These are phyloP conservation scores for Ogataea angusta DNA, from an alignment of 805 yeast genomes.

Conservation along the genomic window DNA sequence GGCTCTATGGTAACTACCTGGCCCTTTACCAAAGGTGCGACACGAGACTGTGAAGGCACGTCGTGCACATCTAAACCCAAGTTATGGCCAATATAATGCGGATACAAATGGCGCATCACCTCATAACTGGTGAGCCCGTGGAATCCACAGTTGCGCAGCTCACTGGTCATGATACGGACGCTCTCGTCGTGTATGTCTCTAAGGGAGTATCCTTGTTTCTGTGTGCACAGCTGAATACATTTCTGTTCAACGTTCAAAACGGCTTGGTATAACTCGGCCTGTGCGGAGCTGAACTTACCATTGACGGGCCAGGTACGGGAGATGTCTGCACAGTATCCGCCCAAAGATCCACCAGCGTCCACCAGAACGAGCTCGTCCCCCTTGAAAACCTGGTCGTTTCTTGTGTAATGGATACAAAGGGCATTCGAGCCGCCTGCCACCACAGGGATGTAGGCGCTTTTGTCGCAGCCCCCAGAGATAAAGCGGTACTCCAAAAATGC, in stretches of 20 bases:
- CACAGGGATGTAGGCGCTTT: slow-evolving; percentile 89
- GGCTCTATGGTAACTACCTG: slow-evolving; percentile 96
- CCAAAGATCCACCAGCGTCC: slow-evolving; percentile 92
- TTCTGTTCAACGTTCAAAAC: slow-evolving; percentile 78
- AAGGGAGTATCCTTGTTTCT: slow-evolving; percentile 47
- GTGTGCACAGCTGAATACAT: slow-evolving; percentile 71
- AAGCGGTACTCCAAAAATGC: slow-evolving; percentile 81
- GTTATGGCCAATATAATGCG: slow-evolving; percentile 95
- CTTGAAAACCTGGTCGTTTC: slow-evolving; percentile 80
- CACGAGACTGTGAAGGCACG: slow-evolving; percentile 60
- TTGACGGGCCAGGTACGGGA: slow-evolving; percentile 94
- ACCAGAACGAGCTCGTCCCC: slow-evolving; percentile 77
- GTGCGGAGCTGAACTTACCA: slow-evolving; percentile 72
- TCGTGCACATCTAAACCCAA: slow-evolving; percentile 92
- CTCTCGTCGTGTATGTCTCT: slow-evolving; percentile 76
- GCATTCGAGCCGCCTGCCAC: slow-evolving; percentile 94
- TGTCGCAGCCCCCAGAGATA: slow-evolving; percentile 83
- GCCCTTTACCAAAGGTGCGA: slow-evolving; percentile 51
- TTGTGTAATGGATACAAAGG: slow-evolving; percentile 86
- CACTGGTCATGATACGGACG: slow-evolving; percentile 54
- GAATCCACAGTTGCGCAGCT: slow-evolving; percentile 73
- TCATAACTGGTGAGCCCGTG: slow-evolving; percentile 47
- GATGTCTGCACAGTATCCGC: slow-evolving; percentile 94
- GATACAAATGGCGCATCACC: slow-evolving; percentile 61
- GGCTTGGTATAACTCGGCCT: slow-evolving; percentile 82